Evolutionary conservation across 768 basidiomycete genomes (phyloP), one percentile per base, ranked within the genome.

Genomic region (Hemileccinum impolitum): DNA sequence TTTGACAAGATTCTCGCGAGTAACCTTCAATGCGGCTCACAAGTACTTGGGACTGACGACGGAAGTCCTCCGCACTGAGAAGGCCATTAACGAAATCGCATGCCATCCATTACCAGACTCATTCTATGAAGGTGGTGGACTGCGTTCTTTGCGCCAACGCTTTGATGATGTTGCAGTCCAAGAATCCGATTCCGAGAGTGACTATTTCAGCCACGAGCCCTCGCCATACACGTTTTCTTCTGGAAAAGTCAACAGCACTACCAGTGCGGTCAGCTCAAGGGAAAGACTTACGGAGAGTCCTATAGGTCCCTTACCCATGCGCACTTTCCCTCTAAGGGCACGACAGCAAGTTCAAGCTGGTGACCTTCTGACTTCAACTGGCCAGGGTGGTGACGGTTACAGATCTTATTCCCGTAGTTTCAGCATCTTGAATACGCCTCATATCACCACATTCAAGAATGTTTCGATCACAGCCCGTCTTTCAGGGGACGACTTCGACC

Each of bases 21-120:
- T 98, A 11, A 99, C 96, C 0, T 97, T 99, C 74, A 90, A 87
- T 63, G 96, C 95, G 10, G 94, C 96, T 0, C 96, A 98, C 68
- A 88, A 87, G 60, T 99, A 96, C 65, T 81, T 99, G 6, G 96
- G 96, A 6, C 66, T 99, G 45, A 99, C 96, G 0, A 83, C 85
- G 15, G 96, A 99, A 68, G 90, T 98, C 5, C 83, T 99, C 31
- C 84, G 93, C 30, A 95, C 96, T 2, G 96, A 99, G 70, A 92
- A 96, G 63, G 89, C 90, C 0, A 95, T 99, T 65, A 99, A 99
- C 59, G 88, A 94, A 52, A 87, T 97, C 52, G 95, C 96, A 14
- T 94, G 93, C 44, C 92, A 98, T 66, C 96, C 96, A 2, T 75
- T 99, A 0, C 94, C 96, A 0, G 70, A 80, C 13, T 83, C 85